Percentiles rank a stretch among this genome's conserved stretches.
Conservation (phyloP, 192 early-diverging fungal species). For the Linnemannia elongata region DNA sequence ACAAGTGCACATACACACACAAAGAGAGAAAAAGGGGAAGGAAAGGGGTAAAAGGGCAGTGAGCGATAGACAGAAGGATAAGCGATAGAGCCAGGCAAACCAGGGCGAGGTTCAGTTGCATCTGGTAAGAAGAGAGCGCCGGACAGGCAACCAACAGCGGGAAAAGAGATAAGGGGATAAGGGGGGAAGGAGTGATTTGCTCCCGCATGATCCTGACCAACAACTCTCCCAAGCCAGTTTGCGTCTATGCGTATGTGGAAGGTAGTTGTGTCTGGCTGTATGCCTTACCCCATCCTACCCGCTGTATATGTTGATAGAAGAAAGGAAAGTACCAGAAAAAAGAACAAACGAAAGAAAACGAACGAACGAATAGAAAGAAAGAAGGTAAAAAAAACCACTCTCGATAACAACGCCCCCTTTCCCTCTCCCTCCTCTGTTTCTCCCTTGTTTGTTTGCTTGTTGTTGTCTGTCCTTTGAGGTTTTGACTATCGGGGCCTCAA, state of each 20-base stretch:
- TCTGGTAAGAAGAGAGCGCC: background rate
- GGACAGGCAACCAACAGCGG: background rate
- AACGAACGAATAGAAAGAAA: constrained; percentile 28
- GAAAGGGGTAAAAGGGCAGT: background rate
- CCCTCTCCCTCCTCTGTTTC: too few species aligned
- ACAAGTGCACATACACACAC: background rate
- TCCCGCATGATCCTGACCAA: background rate
- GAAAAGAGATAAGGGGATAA: background rate
- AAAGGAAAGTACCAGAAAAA: constrained; percentile 17
- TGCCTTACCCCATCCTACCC: background rate
- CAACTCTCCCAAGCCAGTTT: background rate
- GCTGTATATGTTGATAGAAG: background rate
- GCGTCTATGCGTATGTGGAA: too few species aligned
- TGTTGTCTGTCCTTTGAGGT: background rate
- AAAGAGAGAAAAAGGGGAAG: background rate
- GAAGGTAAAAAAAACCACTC: constrained; percentile 17
- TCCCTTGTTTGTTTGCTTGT: background rate
- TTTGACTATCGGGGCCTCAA: background rate
- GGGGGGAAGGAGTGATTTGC: background rate
- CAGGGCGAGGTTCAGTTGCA: background rate
- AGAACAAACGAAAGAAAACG: background rate
- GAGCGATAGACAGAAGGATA: background rate
- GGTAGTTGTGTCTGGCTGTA: background rate
- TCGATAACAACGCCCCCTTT: background rate
- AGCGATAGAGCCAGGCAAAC: background rate